phyloP scores from a whole-genome alignment of 1,139 yeast genomes.

The Sugiyamaella japonica region DNA sequence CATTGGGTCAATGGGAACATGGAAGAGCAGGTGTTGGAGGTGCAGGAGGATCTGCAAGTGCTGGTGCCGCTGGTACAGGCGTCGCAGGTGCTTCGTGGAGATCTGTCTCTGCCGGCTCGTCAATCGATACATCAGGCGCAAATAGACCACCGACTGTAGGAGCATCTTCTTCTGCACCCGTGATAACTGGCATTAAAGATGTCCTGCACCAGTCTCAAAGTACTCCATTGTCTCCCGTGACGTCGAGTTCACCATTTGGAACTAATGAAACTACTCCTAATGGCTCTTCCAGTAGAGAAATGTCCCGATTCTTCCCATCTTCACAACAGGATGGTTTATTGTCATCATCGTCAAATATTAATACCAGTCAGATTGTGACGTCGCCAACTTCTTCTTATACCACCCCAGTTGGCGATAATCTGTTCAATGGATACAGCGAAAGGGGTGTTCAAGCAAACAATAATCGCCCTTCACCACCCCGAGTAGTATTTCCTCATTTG shows the following conservation, averaged over 20 bases:
- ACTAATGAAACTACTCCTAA: constrained; percentile 20
- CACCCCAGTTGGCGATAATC: not conserved
- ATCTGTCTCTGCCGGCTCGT: constrained; percentile 7
- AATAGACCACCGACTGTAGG: no score
- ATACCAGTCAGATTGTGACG: not conserved
- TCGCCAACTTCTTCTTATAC: not conserved
- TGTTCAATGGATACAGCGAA: constrained; percentile 20
- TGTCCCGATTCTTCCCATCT: constrained; percentile 27
- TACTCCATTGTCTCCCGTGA: constrained; percentile 18
- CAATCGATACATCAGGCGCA: constrained; percentile 4
- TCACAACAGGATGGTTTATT: constrained; percentile 13
- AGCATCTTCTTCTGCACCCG: constrained; percentile 4
- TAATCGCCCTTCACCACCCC: constrained; percentile 8
- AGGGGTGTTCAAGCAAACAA: constrained; percentile 3
- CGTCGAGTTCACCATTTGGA: constrained; percentile 10
- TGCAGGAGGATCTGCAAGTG: not conserved
- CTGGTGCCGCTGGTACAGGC: no score
- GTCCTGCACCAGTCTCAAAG: constrained; percentile 13
- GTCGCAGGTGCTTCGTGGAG: no score
- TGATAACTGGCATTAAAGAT: not conserved
- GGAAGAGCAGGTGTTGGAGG: not conserved
- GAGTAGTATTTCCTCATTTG: constrained; percentile 17
- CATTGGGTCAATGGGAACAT: constrained; percentile 6
- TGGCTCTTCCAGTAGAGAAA: constrained; percentile 21
- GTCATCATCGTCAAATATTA: not conserved